Evolutionary conservation across 768 basidiomycete genomes (phyloP), one percentile per base, ranked within the genome.

Genomic region (button mushroom (Agaricus bisporus)): DNA sequence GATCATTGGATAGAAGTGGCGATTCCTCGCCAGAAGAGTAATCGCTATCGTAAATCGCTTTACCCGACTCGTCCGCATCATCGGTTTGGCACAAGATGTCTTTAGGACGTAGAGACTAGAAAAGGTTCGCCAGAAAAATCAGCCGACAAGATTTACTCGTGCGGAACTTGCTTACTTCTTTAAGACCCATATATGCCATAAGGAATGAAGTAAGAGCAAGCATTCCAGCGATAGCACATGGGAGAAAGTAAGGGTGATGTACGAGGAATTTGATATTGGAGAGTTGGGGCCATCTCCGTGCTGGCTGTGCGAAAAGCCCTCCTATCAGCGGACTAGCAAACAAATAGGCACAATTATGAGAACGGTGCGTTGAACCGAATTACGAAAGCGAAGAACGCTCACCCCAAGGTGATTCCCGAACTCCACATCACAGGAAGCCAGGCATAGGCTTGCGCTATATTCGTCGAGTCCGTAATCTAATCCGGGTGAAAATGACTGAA

Each of bases 221-320:
- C 1, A 50, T 3, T 1, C 65, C 68, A 2, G 69, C 61, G 5
- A 62, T 59, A 6, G 58, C 45, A 58, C 73, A 73, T 25, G 71
- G 68, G 36, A 72, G 63, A 38, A 74, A 67, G 56, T 72, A 74
- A 2, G 72, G 70, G 59, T 73, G 60, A 1, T 60, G 51, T 8
- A 51, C 45, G 32, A 70, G 64, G 47, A 71, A 63, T 4, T 37
- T 12, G n/a, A 62, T 48, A 9, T 48, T 50, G 42, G 69, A 67
- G 4, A 58, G 51, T 7, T 54, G 36, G 4, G 69, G 68, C 60
- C 64, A 70, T 45, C 58, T 49, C 26, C 59, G 53, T 7, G 64
- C 58, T 6, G 71, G 68, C 20, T 64, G 58, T 17, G 71, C 57
- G 20, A 73, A 60, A 5, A 64, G n/a, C 2, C 71, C 71, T 11